A percentile compares a stretch with the other conserved stretches of the same genome.
These are phyloP conservation scores for Mitragyna speciosa DNA, from an alignment of 257 asterid species.

Conservation along the genomic window DNA sequence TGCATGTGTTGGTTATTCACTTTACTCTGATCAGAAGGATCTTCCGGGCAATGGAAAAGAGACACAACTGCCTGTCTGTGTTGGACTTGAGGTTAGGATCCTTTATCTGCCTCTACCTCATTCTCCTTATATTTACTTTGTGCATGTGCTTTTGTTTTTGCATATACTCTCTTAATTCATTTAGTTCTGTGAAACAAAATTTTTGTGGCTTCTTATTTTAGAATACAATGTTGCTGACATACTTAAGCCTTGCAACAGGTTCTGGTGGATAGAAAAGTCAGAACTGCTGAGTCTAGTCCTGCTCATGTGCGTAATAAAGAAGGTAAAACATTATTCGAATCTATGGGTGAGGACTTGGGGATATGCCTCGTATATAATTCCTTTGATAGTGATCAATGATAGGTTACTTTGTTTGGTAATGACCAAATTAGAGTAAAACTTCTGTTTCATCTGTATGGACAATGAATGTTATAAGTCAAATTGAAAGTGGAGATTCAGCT, in stretches of 20 bases:
- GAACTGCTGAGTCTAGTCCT: slow-evolving; percentile 42
- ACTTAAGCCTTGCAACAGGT: slow-evolving; percentile 42
- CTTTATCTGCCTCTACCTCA: slow-evolving; percentile 4
- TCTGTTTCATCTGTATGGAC: not conserved
- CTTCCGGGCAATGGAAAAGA: slow-evolving; percentile 40
- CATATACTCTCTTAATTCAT: not conserved
- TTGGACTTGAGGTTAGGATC: slow-evolving; percentile 84
- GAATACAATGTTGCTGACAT: not conserved
- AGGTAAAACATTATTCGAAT: slow-evolving; percentile 39
- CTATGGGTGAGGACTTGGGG: not conserved
- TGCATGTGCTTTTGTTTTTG: slow-evolving; percentile 10
- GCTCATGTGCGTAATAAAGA: slow-evolving; percentile 50
- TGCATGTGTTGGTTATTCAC: slow-evolving; percentile 84
- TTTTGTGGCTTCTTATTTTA: slow-evolving; percentile 15
- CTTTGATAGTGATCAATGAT: not conserved
- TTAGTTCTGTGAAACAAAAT: not conserved
- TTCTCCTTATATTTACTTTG: not conserved
- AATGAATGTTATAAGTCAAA: not conserved
- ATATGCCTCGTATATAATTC: not conserved
- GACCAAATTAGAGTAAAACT: not conserved
- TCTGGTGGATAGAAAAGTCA: slow-evolving; percentile 56
- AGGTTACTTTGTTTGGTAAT: not conserved
- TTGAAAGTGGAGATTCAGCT: not conserved
- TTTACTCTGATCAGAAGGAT: slow-evolving; percentile 54
- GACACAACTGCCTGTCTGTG: slow-evolving; percentile 73